Evolutionary conservation across 2,329 filamentous ascomycete genomes (phyloP).

Genomic region (Amesomyces nigricolor): DNA sequence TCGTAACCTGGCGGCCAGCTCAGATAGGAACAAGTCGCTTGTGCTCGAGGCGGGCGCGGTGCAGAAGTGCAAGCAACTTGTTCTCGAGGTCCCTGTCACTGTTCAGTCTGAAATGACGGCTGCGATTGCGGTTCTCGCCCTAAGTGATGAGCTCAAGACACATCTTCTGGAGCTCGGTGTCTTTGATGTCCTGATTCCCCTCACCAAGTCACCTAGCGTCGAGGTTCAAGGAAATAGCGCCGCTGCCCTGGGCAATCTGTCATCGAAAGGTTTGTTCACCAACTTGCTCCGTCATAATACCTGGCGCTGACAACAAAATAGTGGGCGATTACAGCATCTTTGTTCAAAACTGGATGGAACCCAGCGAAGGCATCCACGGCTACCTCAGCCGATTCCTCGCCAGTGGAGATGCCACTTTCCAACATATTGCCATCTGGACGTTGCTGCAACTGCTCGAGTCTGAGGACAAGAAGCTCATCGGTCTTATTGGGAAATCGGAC

Average conservation of each 20-base stretch:
- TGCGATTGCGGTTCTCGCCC: conserved; percentile 91
- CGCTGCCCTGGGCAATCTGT: conserved; percentile 89
- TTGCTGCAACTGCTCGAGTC: conserved; percentile 92
- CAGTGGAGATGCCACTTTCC: conserved; percentile 93
- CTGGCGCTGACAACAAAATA: conserved; percentile 34
- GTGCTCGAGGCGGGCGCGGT: conserved; percentile 94
- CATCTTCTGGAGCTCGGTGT: conserved; percentile 87
- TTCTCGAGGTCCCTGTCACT: conserved; percentile 84
- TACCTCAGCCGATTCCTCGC: conserved; percentile 90
- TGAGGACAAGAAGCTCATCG: conserved; percentile 83
- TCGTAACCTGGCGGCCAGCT: conserved; percentile 91
- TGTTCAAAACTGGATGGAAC: conserved; percentile 87
- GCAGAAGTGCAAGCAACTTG: conserved; percentile 96
- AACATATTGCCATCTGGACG: conserved; percentile 99
- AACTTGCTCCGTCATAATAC: not conserved
- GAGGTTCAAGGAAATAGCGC: conserved; percentile 98
- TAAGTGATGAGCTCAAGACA: conserved; percentile 92
- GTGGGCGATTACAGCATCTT: conserved; percentile 97
- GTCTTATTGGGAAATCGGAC: conserved; percentile 80
- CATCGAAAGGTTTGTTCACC: conserved; percentile 70
- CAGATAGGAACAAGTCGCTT: conserved; percentile 95
- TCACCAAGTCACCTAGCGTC: conserved; percentile 92
- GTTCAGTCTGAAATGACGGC: conserved; percentile 99
- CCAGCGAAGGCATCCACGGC: conserved; percentile 89
- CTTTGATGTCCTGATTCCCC: conserved; percentile 90